phyloP scores from a whole-genome alignment of 2,329 filamentous ascomycete genomes.

The Phaeosphaeriaceae sp. region DNA sequence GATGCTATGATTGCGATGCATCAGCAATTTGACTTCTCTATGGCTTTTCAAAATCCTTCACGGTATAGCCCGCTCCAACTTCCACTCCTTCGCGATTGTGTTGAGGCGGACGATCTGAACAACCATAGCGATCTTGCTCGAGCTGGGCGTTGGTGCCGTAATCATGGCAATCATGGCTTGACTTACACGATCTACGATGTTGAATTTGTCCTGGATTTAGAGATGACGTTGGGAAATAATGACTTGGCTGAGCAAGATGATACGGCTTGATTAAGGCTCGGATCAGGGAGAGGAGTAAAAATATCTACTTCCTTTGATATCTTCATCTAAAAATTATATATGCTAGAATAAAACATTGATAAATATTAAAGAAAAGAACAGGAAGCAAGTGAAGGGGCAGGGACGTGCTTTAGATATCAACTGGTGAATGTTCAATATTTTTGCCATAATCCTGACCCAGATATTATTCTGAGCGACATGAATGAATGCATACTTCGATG shows the following conservation, averaged over 20 bases:
- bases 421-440: too few relatives aligned
- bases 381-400: too few relatives aligned
- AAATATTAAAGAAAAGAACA: too few relatives aligned
- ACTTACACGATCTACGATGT: conserved; percentile 11
- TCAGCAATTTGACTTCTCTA: background rate
- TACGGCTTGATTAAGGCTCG: too few relatives aligned
- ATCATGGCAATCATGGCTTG: background rate
- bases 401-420: too few relatives aligned
- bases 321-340: too few relatives aligned
- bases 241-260: background rate
- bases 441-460: too few relatives aligned
- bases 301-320: too few relatives aligned
- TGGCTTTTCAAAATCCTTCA: background rate
- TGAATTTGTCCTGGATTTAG: conserved; percentile 3
- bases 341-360: too few relatives aligned
- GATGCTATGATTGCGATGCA: background rate
- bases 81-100: conserved; percentile 14
- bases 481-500: too few relatives aligned
- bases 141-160: conserved; percentile 13
- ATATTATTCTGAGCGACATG: too few relatives aligned
- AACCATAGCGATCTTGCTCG: conserved; percentile 14
- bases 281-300: too few relatives aligned
- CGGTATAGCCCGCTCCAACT: background rate
- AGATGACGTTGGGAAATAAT: background rate
- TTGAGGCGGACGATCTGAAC: conserved; percentile 6